Evolutionary conservation across 352 stramenopile genomes (phyloP), one percentile per base, ranked within the genome.

Genomic region (Phytophthora cactorum): DNA sequence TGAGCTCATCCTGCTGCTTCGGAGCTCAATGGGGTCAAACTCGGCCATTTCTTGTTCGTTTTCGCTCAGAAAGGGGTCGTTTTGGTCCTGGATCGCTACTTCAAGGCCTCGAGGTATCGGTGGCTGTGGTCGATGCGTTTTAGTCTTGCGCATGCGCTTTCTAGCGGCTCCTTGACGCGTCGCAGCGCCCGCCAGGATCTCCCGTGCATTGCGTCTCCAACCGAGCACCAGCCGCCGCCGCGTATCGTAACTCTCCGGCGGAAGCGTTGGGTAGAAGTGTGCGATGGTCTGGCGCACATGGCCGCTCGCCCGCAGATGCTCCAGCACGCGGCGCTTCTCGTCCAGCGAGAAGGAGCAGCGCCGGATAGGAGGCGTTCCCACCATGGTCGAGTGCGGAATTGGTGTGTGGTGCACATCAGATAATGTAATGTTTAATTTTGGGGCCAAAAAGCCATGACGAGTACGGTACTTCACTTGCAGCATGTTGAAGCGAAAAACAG

Each of bases 291-390:
- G 54, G 36, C 59, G 60, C 41, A 74, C 52, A 25, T 51, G 52
- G 22, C 60, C 52, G 6, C 41, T 47, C 7, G 12, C 38, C 14
- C 60, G 60, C 41, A 74, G 54, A 50, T 70, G 60, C 47, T 70
- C 59, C 46, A 74, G 53, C 29, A 70, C 66, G 47, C 60, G 61
- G 22, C 66, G 66, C 54, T 74, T 74, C 60, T 74, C 66, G 66
- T 69, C 61, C 49, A 70, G 49, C 28, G 66, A 60, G 60, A 63
- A 74, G 46, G 57, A 68, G 31, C 39, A n/a, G 39, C 54, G 57
- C 3, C 38, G 34, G 28, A 52, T 32, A 6, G 22, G 34, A 7
- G 25, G 15, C 14, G 41, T 22, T 36, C 27, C 10, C 36, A 8
- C 51, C 60, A 55, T 61, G 22, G n/a, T 58, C n/a, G 1, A 57